A percentile compares a stretch with the other conserved stretches of the same genome.
phyloP scores from a whole-genome alignment of 2,329 filamentous ascomycete species.

The Huntiella bhutanensis region DNA sequence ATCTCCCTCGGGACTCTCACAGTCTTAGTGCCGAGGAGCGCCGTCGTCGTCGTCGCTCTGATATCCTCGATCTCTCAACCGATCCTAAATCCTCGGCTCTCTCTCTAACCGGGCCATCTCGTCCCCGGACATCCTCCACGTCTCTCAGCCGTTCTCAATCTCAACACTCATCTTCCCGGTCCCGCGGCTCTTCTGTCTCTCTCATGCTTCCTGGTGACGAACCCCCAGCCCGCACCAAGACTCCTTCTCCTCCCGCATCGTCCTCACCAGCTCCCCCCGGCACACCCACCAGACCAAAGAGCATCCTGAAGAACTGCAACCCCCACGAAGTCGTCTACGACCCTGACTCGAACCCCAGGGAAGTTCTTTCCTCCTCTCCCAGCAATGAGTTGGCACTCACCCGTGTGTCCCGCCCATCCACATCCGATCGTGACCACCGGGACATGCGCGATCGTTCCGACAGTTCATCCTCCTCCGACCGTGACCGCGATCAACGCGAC shows the following conservation, averaged over 20 bases:
- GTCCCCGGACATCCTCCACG: slow-evolving; percentile 15
- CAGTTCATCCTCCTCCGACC: slow-evolving; percentile 5
- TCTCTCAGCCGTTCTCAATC: slow-evolving; percentile 11
- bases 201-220: not conserved
- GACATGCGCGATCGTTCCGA: not conserved
- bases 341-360: slow-evolving; percentile 23
- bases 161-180: not conserved
- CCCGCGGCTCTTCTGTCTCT: slow-evolving; percentile 8
- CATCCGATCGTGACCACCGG: slow-evolving; percentile 8
- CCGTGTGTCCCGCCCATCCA: slow-evolving; percentile 4
- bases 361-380: slow-evolving; percentile 21
- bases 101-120: not conserved
- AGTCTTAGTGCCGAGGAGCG: not conserved
- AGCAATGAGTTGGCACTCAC: slow-evolving; percentile 11
- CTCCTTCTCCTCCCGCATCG: slow-evolving; percentile 3
- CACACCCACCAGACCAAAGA: slow-evolving; percentile 24
- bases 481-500: slow-evolving; percentile 12
- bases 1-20: slow-evolving; percentile 20
- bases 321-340: slow-evolving; percentile 37
- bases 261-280: not conserved
- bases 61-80: slow-evolving; percentile 15
- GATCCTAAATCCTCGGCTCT: not conserved
- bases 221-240: slow-evolving; percentile 1
- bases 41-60: not conserved
- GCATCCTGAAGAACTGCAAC: slow-evolving; percentile 43